Percentiles rank a stretch among this genome's conserved stretches.
These are phyloP conservation scores for Alternaria triticimaculans DNA, from an alignment of 2,329 filamentous ascomycete species.

Conservation along the genomic window DNA sequence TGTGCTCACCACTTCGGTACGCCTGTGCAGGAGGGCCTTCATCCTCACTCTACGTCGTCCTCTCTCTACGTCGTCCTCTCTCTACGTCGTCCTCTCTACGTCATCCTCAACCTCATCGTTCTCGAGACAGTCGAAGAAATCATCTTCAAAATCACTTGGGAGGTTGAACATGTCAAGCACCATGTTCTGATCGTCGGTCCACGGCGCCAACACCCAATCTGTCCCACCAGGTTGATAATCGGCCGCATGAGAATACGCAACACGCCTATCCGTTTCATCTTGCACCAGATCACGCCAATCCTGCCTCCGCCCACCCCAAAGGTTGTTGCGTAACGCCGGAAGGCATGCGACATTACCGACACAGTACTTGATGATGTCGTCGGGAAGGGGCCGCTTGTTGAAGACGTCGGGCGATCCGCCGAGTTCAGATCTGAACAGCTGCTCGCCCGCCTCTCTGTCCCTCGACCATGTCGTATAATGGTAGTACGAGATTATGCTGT, in stretches of 20 bases:
- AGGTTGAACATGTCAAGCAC: too few relatives aligned
- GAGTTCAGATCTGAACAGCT: conserved; percentile 27
- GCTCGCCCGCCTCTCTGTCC: conserved; percentile 18
- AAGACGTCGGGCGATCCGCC: conserved; percentile 40
- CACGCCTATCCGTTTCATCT: conserved; percentile 14
- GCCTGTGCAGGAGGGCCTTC: not conserved
- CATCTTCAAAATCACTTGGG: too few relatives aligned
- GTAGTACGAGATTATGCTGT: too few relatives aligned
- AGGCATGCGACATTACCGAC: conserved; percentile 30
- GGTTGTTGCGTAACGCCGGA: conserved; percentile 3
- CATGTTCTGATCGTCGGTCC: conserved; percentile 19
- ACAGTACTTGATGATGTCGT: conserved; percentile 37
- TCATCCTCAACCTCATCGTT: too few relatives aligned
- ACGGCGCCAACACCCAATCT: conserved; percentile 27
- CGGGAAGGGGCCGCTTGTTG: conserved; percentile 32
- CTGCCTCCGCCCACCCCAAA: not conserved
- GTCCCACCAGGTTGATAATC: conserved; percentile 31
- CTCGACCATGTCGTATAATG: not conserved
- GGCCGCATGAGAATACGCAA: conserved; percentile 17
- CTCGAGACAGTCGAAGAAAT: too few relatives aligned
- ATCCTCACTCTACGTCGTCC: too few relatives aligned
- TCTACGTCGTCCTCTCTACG: too few relatives aligned
- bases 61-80: too few relatives aligned
- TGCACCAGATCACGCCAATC: not conserved
- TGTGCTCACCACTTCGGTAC: not conserved